A percentile compares a stretch with the other conserved stretches of the same genome.
Evolutionary conservation across 116 monocot genomes (phyloP).

Genomic region (Trichopus zeylanicus): DNA sequence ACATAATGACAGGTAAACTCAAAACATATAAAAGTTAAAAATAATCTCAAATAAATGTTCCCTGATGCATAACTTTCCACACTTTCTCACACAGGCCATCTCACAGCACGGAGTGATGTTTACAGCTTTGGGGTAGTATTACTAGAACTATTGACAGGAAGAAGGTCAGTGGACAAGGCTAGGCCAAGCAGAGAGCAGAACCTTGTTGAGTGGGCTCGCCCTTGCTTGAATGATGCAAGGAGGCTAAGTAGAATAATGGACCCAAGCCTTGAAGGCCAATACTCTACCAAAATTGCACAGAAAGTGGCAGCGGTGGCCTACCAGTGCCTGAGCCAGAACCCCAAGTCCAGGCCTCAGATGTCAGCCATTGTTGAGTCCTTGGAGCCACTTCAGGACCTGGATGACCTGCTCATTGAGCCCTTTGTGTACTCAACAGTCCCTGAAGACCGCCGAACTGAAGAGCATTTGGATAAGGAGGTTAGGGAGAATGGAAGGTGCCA

Average conservation of each 20-base stretch:
- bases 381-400: conserved; percentile 3
- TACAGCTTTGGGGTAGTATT: conserved; percentile 7
- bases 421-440: conserved; percentile 4
- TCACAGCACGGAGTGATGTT: conserved; percentile 1
- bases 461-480: background rate
- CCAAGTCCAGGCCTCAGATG: conserved; percentile 13
- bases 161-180: background rate
- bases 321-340: conserved; percentile 12
- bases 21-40: background rate
- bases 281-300: conserved; percentile 1
- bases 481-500: background rate
- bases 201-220: conserved; percentile 4
- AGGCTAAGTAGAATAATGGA: conserved; percentile 10
- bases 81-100: background rate
- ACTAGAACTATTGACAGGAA: conserved; percentile 5
- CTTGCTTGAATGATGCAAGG: conserved; percentile 5
- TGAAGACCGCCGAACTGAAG: background rate
- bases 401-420: conserved; percentile 1
- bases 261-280: conserved; percentile 6
- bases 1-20: conserved; percentile 52
- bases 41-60: background rate
- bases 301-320: conserved; percentile 1
- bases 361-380: conserved; percentile 4
- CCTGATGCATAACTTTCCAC: background rate
- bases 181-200: conserved; percentile 1